Evolutionary conservation across 345 rosid species (phyloP), one percentile per base, ranked within the genome.

Genomic region (Punica granatum): DNA sequence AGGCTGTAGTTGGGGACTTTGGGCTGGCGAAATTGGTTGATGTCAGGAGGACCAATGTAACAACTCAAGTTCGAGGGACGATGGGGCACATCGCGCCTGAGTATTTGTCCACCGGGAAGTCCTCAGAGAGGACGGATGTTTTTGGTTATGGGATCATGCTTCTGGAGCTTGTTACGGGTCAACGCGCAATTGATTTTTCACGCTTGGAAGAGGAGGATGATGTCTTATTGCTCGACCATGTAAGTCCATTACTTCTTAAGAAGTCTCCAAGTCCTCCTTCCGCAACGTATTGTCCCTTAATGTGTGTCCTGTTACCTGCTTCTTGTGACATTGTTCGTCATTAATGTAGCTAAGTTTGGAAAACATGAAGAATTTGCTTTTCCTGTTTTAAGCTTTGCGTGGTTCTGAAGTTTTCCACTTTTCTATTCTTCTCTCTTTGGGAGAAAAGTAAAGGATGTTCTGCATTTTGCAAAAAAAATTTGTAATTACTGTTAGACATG

Each of bases 81-180:
- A 94, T 94, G 99, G 99, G 99, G 68, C 99, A 91, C 79, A 94
- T 91, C 73, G 99, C 99, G 10, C 97, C 99, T 0, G 99, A 94
- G 46, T 94, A 89, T 79, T 75, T 91, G 77, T 94, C 99, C 59
- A 94, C 97, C 0, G 99, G 99, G 49, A 94, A 86, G 69, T 94
- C 99, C 53, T 94, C 99, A 1, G 98, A 89, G 74, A 81, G 92
- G 74, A 91, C 99, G 7, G 99, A 94, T 85, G 96, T 94, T 72
- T 94, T 94, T 64, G 98, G 98, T 37, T 93, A 88, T 33, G 98
- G 98, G 28, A 90, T 93, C 49, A 83, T 86, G 96, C 94, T 93
- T 71, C 84, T 93, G 48, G 98, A 93, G 85, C 90, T 93, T n/a
- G 98, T 93, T 51, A 93, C 98, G 21, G 98, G 98, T 60, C 98